phyloP scores from a whole-genome alignment of 768 basidiomycete genomes.

The Hygrocybe punicea region DNA sequence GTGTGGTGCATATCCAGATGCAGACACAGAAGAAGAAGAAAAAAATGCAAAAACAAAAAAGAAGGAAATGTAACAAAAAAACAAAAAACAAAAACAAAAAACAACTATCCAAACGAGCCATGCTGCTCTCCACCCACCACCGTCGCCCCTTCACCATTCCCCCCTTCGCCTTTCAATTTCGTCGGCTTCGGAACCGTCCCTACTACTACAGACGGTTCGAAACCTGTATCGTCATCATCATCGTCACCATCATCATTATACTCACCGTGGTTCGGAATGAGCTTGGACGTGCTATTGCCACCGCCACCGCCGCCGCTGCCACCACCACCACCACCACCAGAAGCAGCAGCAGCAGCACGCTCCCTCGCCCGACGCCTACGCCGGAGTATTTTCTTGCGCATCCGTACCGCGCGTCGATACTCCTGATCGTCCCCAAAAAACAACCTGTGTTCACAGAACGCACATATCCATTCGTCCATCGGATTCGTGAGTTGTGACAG shows the following conservation, averaged over 20 bases:
- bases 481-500: conserved; percentile 46
- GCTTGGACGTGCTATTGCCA: conserved; percentile 23
- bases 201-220: background rate
- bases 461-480: conserved; percentile 89
- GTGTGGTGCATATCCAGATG: background rate
- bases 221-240: background rate
- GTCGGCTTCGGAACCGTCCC: background rate
- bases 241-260: conserved; percentile 9
- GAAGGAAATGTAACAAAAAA: background rate
- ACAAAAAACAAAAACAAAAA: background rate
- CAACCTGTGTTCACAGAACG: conserved; percentile 88
- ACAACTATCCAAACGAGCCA: conserved; percentile 4
- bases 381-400: conserved; percentile 64
- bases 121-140: background rate
- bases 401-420: conserved; percentile 58
- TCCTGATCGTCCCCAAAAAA: conserved; percentile 82
- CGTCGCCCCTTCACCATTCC: background rate
- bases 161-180: background rate
- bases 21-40: background rate
- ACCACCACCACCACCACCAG: no score
- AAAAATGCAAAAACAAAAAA: background rate
- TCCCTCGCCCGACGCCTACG: conserved; percentile 60
- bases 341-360: conserved; percentile 44
- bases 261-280: conserved; percentile 21
- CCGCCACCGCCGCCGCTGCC: no score